Evolutionary conservation across 1,284 basidiomycete species (phyloP), one percentile per base, ranked within the genome.

Genomic region (Ganoderma meredithae): DNA sequence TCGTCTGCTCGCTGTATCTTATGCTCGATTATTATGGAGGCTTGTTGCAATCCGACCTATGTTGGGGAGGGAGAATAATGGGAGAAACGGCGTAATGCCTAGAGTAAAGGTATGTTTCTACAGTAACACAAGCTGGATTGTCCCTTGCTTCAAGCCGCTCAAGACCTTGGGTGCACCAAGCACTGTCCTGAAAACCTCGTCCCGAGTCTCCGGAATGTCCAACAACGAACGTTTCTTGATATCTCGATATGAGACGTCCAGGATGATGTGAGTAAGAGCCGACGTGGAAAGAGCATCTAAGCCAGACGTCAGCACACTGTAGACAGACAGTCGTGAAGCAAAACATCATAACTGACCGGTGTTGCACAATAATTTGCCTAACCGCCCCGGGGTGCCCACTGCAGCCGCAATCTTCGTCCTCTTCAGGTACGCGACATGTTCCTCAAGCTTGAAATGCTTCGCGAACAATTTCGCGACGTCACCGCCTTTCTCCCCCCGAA

Each of bases 401-500:
- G 93, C 94, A 36, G 90, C 84, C 22, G 90, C 90, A 59, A 95
- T 85, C 76, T 90, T 93, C 19, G 93, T 93, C 71, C 87, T 85
- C 77, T 85, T 85, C 73, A 96, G 82, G 80, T 94, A 93, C 22
- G 86, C 81, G 73, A 91, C 87, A 76, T 96, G 94, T 69, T 95
- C 91, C 64, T 89, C 83, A 55, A 96, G 83, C 80, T 95, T 95
- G 81, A 95, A 89, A 77, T 96, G 94, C 79, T 90, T 94, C 56
- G 94, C 92, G 75, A 96, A 96, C 41, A 95, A 84, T 77, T 96
- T 96, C 39, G 91, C 94, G 52, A 95, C 88, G 70, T 95, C 92
- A 36, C 91, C 92, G 67, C 93, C 89, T 78, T 93, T 94, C 63
- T 93, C 88, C 63, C 91, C 89, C 73, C 89, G 82, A 68, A 94